Conservation (phyloP, 352 stramenopile genomes). For the Pythium aristosporum region DNA sequence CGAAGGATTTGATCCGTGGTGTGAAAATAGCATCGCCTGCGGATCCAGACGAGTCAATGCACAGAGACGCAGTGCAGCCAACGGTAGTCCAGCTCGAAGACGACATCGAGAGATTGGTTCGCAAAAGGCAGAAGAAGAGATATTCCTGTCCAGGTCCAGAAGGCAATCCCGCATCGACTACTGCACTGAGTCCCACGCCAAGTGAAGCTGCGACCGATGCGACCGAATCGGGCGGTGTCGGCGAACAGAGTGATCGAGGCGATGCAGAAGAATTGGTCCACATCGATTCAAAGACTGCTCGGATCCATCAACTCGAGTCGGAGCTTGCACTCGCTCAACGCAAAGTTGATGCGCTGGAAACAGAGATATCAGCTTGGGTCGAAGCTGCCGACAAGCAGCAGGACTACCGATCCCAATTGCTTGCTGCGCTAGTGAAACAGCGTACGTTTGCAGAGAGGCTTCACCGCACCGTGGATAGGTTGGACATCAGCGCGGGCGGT, state of each 20-base stretch:
- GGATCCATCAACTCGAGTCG: background rate
- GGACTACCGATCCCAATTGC: constrained; percentile 9
- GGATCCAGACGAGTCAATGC: background rate
- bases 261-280: background rate
- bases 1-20: background rate
- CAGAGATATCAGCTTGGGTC: constrained; percentile 14
- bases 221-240: background rate
- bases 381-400: constrained; percentile 8
- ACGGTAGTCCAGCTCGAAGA: background rate
- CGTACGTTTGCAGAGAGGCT: constrained; percentile 7
- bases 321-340: constrained; percentile 5
- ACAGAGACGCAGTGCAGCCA: background rate
- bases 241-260: background rate
- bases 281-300: background rate
- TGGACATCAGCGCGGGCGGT: background rate
- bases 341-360: constrained; percentile 4
- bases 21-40: background rate
- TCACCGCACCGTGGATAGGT: background rate
- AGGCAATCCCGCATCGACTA: background rate
- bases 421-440: background rate
- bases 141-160: background rate
- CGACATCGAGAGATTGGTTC: background rate
- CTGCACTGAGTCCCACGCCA: background rate
- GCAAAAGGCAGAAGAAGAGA: background rate
- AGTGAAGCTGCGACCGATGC: background rate